phyloP scores from a whole-genome alignment of 2,329 filamentous ascomycete genomes.

The Chaetomium globosum region DNA sequence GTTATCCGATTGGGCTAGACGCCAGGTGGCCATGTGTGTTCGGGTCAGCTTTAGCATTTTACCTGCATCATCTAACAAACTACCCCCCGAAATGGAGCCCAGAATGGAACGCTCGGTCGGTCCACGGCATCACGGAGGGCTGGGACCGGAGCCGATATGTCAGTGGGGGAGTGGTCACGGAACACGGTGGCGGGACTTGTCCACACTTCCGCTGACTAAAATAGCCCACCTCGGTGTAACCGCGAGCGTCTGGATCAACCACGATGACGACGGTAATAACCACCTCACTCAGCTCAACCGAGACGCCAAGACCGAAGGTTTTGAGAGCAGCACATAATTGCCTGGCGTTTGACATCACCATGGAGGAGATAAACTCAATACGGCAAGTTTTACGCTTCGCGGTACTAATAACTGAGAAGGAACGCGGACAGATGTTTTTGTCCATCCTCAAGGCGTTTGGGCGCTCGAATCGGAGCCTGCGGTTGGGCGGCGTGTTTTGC shows the following conservation, averaged over 20 bases:
- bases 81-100: neutral
- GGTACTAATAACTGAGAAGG: neutral
- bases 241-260: neutral
- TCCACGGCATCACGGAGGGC: slow-evolving; percentile 1
- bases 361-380: neutral
- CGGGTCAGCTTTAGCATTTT: neutral
- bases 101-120: neutral
- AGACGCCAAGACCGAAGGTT: neutral
- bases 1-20: neutral
- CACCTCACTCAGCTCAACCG: neutral
- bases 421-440: neutral
- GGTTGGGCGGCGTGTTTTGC: slow-evolving; percentile 2
- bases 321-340: neutral
- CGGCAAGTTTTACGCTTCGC: neutral
- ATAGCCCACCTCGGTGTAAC: neutral
- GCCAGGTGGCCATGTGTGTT: neutral
- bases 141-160: neutral
- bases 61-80: neutral
- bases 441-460: neutral
- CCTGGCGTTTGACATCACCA: neutral
- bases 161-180: neutral
- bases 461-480: slow-evolving; percentile 15
- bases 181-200: slow-evolving; percentile 7
- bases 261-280: neutral
- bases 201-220: slow-evolving; percentile 7